Percentiles rank a stretch among this genome's conserved stretches.
Conservation (phyloP, 2,329 filamentous ascomycete genomes). For the Trichophyton benhamiae region DNA sequence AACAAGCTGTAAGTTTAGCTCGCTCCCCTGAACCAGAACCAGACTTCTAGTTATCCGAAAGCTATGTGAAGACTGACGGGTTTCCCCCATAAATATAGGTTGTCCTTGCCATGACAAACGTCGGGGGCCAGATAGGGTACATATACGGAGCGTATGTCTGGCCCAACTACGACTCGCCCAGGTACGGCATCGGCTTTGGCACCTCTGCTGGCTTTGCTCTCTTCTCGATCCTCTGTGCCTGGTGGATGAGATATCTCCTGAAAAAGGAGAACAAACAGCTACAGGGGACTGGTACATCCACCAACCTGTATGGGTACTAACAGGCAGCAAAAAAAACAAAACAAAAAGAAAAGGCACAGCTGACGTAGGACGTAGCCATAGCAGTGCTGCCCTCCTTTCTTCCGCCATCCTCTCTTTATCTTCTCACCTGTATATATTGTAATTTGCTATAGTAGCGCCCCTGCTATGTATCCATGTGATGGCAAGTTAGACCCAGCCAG, state of each 20-base stretch:
- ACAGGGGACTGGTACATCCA: background rate
- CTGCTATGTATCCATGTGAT: background rate
- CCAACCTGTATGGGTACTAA: constrained; percentile 15
- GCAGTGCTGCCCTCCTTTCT: background rate
- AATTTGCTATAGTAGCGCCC: background rate
- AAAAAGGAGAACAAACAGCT: constrained; percentile 12
- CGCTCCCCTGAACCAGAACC: background rate
- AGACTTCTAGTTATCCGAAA: background rate
- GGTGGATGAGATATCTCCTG: constrained; percentile 14
- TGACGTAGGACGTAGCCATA: no score
- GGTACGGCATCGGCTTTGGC: constrained; percentile 14
- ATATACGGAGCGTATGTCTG: constrained; percentile 32
- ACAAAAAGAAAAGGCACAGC: no score
- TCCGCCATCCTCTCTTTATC: background rate
- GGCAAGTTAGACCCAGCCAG: background rate
- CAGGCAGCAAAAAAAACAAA: background rate
- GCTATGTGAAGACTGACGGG: background rate
- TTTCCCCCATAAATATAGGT: constrained; percentile 6
- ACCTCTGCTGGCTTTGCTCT: constrained; percentile 14
- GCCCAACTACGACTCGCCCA: constrained; percentile 17
- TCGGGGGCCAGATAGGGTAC: constrained; percentile 28
- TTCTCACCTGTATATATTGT: background rate
- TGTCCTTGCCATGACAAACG: constrained; percentile 31
- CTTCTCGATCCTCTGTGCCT: constrained; percentile 13
- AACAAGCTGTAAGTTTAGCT: constrained; percentile 27